Evolutionary conservation across 192 early-diverging fungal species (phyloP), one percentile per base, ranked within the genome.

Genomic region (Backusella psychrophila): DNA sequence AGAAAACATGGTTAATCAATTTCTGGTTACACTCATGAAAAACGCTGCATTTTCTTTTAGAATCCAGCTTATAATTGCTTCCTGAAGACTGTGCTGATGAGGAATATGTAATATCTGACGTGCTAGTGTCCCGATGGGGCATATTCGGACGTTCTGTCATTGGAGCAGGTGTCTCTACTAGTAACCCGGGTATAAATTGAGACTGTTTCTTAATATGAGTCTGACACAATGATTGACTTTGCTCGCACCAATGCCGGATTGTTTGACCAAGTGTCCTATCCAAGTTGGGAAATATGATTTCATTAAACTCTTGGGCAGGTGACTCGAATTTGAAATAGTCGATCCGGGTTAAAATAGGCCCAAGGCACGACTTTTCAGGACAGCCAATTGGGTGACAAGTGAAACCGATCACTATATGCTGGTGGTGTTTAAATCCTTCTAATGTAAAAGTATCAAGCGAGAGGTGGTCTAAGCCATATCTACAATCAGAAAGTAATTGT

Each of bases 1-100:
- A 84, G 15, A 81, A 83, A 9, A 85, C 81, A 77, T 91, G 90
- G 36, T 90, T 79, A 17, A 81, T 56, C 23, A 86, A 73, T 23
- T 76, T 80, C 42, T 88, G 83, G 2, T 77, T 84, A 53, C 90
- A 91, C 17, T 44, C 42, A 4, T 78, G 41, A 5, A 65, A 52
- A 14, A 69, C 8, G 17, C 53, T 33, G 38, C 42, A 36, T 6
- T 70, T 33, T 17, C 36, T 39, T 29, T 67, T 66, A 11, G 56
- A 63, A 29, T 63, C 23, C 56, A 23, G 1, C 29, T 29, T 63
- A 29, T 63, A 14, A 29, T 63, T 63, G 12, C 1, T 12, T 63
- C 21, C 56, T 63, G 56, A 63, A 23, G 23, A 11, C 12, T 49
- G 46, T n/a, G 46, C 46, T 6, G 46, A 49, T n/a, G 19, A 49